Evolutionary conservation across 805 yeast species (phyloP).

Genomic region (Wickerhamomyces tratensis): DNA sequence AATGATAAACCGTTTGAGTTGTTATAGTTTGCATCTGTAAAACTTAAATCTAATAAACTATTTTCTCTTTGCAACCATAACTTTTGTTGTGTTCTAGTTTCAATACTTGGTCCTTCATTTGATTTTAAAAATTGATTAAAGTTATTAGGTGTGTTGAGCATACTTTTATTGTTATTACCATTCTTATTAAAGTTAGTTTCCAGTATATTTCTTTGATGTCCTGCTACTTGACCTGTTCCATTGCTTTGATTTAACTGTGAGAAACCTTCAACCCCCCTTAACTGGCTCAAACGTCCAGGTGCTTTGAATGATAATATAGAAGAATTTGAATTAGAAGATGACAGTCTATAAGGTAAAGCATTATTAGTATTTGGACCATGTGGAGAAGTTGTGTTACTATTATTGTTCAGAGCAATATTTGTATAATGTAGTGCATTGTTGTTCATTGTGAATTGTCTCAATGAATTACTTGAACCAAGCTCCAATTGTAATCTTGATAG

Average conservation of each 20-base stretch:
- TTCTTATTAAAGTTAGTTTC: neutral
- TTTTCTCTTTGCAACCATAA: slow-evolving; percentile 79
- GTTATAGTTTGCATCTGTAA: neutral
- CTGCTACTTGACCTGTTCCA: neutral
- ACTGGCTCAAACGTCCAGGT: too few species aligned
- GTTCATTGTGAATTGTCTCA: slow-evolving; percentile 15
- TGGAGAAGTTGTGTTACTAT: neutral
- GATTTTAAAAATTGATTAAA: slow-evolving; percentile 32
- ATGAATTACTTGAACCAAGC: slow-evolving; percentile 12
- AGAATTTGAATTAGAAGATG: slow-evolving; percentile 10
- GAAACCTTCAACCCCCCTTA: too few species aligned
- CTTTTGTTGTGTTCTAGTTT: slow-evolving; percentile 74
- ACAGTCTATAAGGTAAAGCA: neutral
- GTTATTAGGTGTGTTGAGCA: slow-evolving; percentile 19
- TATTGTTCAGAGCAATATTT: too few species aligned
- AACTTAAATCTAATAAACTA: slow-evolving; percentile 47
- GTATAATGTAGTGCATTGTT: too few species aligned
- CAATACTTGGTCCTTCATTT: slow-evolving; percentile 28
- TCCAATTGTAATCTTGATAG: slow-evolving; percentile 3
- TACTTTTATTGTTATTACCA: too few species aligned
- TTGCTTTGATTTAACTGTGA: neutral
- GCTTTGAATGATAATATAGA: slow-evolving; percentile 15
- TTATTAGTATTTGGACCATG: neutral
- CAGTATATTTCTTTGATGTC: too few species aligned
- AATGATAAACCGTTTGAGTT: slow-evolving; percentile 13